phyloP scores from a whole-genome alignment of 345 rosid genomes.

The Syzygium oleosum region DNA sequence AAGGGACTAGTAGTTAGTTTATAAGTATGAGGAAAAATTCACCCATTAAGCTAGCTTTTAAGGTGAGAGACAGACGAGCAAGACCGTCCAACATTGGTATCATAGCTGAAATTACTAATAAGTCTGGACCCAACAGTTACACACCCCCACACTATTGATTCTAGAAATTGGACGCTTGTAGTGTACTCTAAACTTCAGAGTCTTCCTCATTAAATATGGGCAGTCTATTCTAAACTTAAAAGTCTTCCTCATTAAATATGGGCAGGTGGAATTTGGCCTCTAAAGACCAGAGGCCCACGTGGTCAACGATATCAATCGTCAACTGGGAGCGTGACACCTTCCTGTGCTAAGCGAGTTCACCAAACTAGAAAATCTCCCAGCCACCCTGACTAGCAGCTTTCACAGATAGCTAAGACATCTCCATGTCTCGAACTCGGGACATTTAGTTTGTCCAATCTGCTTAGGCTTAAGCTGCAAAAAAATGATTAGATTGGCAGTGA shows the following conservation, averaged over 20 bases:
- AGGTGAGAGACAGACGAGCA: no score
- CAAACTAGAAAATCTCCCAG: background rate
- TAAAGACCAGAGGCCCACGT: background rate
- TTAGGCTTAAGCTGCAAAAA: background rate
- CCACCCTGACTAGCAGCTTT: background rate
- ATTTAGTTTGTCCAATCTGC: background rate
- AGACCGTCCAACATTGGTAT: no score
- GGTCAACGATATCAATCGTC: background rate
- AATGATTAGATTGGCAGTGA: background rate
- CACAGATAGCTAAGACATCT: background rate
- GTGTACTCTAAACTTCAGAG: background rate
- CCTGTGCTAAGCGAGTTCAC: background rate
- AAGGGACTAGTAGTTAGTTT: no score
- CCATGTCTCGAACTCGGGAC: background rate
- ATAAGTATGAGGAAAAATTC: no score
- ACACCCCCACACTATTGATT: no score
- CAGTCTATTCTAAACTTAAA: no score
- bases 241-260: background rate
- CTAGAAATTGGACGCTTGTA: background rate
- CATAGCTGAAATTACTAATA: no score
- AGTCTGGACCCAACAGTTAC: no score
- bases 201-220: background rate
- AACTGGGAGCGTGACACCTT: background rate
- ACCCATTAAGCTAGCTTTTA: no score
- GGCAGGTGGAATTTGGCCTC: background rate